A percentile compares a stretch with the other conserved stretches of the same genome.
Conservation (phyloP, 495 filamentous ascomycete genomes). For the Melanomma pulvis-pyrius region DNA sequence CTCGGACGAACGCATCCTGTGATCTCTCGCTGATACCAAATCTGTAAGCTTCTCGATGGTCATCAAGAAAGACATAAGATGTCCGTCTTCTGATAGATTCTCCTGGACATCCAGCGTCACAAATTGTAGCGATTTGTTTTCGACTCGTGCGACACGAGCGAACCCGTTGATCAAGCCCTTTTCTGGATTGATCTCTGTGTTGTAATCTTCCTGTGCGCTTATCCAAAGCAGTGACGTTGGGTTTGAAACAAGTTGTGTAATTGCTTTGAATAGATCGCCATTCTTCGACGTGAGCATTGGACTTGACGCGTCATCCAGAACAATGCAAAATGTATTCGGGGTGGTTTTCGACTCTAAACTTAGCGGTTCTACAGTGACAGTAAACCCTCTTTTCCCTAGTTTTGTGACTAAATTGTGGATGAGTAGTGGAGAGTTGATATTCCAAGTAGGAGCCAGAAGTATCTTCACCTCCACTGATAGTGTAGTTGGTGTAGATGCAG, state of each 20-base stretch:
- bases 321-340: background rate
- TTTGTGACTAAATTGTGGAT: too few species aligned
- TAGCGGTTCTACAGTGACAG: too few species aligned
- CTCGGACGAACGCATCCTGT: background rate
- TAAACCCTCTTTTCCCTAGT: background rate
- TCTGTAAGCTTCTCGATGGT: too few species aligned
- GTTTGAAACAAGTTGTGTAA: background rate
- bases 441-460: too few species aligned
- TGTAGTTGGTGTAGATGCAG: too few species aligned
- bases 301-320: background rate
- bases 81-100: constrained; percentile 25
- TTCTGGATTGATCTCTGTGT: background rate
- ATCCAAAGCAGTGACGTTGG: background rate
- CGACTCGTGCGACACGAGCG: background rate
- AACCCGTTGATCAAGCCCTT: constrained; percentile 10
- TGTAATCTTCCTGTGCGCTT: background rate
- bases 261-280: background rate
- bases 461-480: too few species aligned
- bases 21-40: too few species aligned
- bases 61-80: background rate
- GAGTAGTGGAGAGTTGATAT: too few species aligned
- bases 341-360: too few species aligned
- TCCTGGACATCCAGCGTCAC: constrained; percentile 29
- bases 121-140: constrained; percentile 15
- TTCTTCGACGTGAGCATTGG: background rate